Percentiles rank a stretch among this genome's conserved stretches.
These are phyloP conservation scores for Fusarium annulatum DNA, from an alignment of 2,329 filamentous ascomycete genomes.

Conservation along the genomic window DNA sequence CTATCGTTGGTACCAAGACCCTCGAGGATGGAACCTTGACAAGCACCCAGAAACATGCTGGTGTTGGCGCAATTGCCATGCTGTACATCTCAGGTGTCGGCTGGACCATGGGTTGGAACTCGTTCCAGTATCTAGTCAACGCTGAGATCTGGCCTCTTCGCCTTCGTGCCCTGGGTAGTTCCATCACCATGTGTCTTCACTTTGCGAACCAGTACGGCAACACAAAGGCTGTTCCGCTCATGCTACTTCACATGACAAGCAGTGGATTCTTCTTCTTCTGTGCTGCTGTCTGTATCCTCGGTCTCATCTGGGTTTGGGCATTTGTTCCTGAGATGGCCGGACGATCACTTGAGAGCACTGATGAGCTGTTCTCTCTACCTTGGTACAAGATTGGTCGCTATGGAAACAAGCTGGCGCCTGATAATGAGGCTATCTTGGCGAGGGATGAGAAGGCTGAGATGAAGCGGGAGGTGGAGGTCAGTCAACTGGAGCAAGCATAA, in stretches of 20 bases:
- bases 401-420: slow-evolving; percentile 42
- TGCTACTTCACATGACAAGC: slow-evolving; percentile 9
- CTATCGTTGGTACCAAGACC: slow-evolving; percentile 5
- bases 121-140: slow-evolving; percentile 11
- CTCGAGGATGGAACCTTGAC: slow-evolving; percentile 8
- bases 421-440: slow-evolving; percentile 14
- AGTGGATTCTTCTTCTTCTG: slow-evolving; percentile 22
- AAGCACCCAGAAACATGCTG: slow-evolving; percentile 8
- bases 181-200: slow-evolving; percentile 15
- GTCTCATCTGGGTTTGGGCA: slow-evolving; percentile 72
- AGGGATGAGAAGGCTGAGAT: slow-evolving; percentile 18
- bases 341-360: slow-evolving; percentile 68
- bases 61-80: slow-evolving; percentile 13
- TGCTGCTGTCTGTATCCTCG: slow-evolving; percentile 45
- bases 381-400: slow-evolving; percentile 73
- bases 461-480: slow-evolving; percentile 3
- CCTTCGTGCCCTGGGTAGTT: slow-evolving; percentile 16
- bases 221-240: slow-evolving; percentile 13
- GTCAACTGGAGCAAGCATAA: background rate
- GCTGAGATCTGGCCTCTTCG: slow-evolving; percentile 22
- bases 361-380: slow-evolving; percentile 71
- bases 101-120: slow-evolving; percentile 22
- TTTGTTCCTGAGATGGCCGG: slow-evolving; percentile 74
- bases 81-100: slow-evolving; percentile 14
- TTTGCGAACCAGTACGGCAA: slow-evolving; percentile 23